Percentiles rank a stretch among this genome's conserved stretches.
These are phyloP conservation scores for Yamadazyma jaroonii DNA, from an alignment of 1,139 yeast species.

Conservation along the genomic window DNA sequence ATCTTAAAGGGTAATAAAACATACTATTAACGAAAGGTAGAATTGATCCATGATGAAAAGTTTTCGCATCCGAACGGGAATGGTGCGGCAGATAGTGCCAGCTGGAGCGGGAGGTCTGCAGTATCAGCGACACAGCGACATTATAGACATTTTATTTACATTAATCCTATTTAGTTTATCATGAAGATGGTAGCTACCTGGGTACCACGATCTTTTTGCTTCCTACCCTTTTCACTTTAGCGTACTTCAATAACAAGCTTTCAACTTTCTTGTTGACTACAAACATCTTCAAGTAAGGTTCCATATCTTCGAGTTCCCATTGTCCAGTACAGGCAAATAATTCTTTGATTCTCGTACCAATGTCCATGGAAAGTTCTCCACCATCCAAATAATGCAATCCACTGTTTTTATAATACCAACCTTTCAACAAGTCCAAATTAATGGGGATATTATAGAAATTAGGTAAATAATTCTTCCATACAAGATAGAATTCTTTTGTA, in stretches of 20 bases:
- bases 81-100: no score
- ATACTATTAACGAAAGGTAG: conserved; percentile 15
- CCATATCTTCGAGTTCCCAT: conserved; percentile 75
- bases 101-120: no score
- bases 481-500: conserved; percentile 50
- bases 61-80: conserved; percentile 1
- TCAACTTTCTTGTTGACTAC: conserved; percentile 63
- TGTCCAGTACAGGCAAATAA: conserved; percentile 57
- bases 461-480: conserved; percentile 68
- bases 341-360: conserved; percentile 54
- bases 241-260: conserved; percentile 70
- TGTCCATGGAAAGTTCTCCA: conserved; percentile 46
- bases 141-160: no score
- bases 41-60: conserved; percentile 6
- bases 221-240: conserved; percentile 61
- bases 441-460: conserved; percentile 58
- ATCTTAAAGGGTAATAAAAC: conserved; percentile 4
- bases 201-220: conserved; percentile 29
- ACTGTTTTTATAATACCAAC: conserved; percentile 45
- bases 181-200: conserved; percentile 4
- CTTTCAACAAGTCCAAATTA: conserved; percentile 50
- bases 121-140: no score
- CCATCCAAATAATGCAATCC: conserved; percentile 53
- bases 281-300: conserved; percentile 62
- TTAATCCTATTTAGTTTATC: no score